Conservation (phyloP, 495 filamentous ascomycete genomes). For the Penicillium cataractarum region DNA sequence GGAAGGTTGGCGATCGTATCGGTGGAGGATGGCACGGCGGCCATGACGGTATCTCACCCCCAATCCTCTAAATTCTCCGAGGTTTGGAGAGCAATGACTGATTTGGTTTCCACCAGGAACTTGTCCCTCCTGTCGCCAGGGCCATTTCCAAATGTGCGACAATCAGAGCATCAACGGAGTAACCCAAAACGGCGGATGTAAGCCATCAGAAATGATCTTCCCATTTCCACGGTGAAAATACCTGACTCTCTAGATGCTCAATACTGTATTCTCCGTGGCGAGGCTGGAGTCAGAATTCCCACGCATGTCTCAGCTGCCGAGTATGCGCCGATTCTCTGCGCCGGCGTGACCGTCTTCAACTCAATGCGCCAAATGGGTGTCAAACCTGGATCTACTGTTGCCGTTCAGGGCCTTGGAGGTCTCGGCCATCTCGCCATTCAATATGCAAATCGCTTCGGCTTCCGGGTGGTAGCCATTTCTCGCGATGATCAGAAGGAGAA, state of each 20-base stretch:
- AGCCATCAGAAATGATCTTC: constrained; percentile 8
- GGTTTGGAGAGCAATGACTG: neutral
- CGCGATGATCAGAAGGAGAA: constrained; percentile 58
- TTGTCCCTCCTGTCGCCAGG: constrained; percentile 52
- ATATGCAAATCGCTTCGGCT: constrained; percentile 67
- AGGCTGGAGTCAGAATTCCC: constrained; percentile 67
- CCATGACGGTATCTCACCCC: constrained; percentile 34
- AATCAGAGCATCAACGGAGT: constrained; percentile 55
- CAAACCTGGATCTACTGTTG: constrained; percentile 59
- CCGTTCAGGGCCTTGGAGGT: constrained; percentile 67
- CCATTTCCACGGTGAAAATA: neutral
- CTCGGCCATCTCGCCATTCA: constrained; percentile 71
- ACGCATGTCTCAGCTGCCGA: constrained; percentile 58
- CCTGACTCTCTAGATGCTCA: constrained; percentile 52
- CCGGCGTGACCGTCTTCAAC: constrained; percentile 75
- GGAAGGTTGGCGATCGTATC: constrained; percentile 53
- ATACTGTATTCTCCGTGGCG: constrained; percentile 63
- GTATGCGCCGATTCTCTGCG: constrained; percentile 70
- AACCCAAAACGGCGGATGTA: constrained; percentile 54
- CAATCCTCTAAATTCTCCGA: neutral
- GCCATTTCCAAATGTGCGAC: constrained; percentile 59
- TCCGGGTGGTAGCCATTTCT: constrained; percentile 64
- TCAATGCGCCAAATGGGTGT: constrained; percentile 64
- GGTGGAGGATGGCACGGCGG: constrained; percentile 63
- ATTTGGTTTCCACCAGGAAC: constrained; percentile 20